These are phyloP conservation scores for Crithidia bombi DNA, from an alignment of 208 protist genomes.

Conservation along the genomic window DNA sequence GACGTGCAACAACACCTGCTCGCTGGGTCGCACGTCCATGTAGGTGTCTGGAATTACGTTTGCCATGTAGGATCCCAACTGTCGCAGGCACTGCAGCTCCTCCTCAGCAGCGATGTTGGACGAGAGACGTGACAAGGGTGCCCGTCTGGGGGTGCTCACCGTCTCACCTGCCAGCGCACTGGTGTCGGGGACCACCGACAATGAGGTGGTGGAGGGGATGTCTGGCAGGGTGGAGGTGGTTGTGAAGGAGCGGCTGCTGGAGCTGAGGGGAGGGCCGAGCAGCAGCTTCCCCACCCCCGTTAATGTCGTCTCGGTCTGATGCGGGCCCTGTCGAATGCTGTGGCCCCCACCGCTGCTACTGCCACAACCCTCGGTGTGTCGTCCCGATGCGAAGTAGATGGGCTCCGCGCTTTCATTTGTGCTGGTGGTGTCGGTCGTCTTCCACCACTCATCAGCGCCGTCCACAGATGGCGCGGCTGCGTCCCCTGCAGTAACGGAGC, in stretches of 20 bases:
- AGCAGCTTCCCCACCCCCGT: constrained; percentile 8
- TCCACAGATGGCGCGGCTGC: background rate
- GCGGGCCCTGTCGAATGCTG: background rate
- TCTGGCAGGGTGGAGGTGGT: constrained; percentile 5
- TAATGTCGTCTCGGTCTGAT: background rate
- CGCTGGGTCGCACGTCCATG: constrained; percentile 52
- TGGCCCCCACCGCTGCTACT: background rate
- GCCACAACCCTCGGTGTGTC: background rate
- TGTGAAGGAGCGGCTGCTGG: background rate
- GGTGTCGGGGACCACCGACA: background rate
- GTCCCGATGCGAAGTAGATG: background rate
- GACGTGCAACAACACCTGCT: constrained; percentile 28
- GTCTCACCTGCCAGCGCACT: background rate
- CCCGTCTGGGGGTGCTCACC: background rate
- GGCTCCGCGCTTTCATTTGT: background rate
- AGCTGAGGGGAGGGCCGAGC: constrained; percentile 6
- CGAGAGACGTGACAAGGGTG: constrained; percentile 5
- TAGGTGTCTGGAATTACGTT: constrained; percentile 64
- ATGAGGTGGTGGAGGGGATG: constrained; percentile 2
- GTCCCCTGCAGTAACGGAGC: background rate
- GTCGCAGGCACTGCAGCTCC: constrained; percentile 21
- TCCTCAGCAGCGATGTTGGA: constrained; percentile 24
- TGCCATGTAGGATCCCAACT: constrained; percentile 41
- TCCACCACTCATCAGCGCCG: constrained; percentile 9
- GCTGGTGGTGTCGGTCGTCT: background rate